Percentiles rank a stretch among this genome's conserved stretches.
Conservation (phyloP, 257 asterid species). For the Solanum dulcamara region DNA sequence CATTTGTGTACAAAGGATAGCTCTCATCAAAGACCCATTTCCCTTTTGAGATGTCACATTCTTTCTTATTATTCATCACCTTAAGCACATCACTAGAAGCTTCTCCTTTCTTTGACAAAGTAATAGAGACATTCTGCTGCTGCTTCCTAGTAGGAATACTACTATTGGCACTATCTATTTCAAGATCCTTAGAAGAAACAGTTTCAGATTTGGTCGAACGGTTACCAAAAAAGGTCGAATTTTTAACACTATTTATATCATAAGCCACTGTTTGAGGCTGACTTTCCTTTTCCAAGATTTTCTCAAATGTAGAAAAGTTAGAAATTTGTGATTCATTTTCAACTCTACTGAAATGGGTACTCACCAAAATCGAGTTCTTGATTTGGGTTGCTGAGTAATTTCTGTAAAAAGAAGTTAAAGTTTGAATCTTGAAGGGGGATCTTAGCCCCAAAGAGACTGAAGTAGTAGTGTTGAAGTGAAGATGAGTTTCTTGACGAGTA, state of each 20-base stretch:
- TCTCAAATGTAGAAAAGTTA: background rate
- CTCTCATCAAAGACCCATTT: conserved; percentile 68
- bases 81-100: background rate
- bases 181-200: background rate
- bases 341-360: background rate
- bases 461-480: conserved; percentile 13
- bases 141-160: background rate
- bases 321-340: background rate
- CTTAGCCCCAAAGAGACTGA: background rate
- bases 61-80: conserved; percentile 6
- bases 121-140: conserved; percentile 1
- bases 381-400: conserved; percentile 14
- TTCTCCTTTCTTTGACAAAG: background rate
- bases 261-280: background rate
- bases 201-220: background rate
- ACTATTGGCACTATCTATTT: background rate
- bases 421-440: conserved; percentile 3
- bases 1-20: conserved; percentile 65
- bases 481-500: conserved; percentile 14
- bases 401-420: background rate
- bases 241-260: background rate
- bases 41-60: conserved; percentile 64
- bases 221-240: background rate
- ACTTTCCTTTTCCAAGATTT: background rate
- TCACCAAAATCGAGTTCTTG: conserved; percentile 11